phyloP scores from a whole-genome alignment of 2,329 filamentous ascomycete genomes.

The Exophiala sp. region DNA sequence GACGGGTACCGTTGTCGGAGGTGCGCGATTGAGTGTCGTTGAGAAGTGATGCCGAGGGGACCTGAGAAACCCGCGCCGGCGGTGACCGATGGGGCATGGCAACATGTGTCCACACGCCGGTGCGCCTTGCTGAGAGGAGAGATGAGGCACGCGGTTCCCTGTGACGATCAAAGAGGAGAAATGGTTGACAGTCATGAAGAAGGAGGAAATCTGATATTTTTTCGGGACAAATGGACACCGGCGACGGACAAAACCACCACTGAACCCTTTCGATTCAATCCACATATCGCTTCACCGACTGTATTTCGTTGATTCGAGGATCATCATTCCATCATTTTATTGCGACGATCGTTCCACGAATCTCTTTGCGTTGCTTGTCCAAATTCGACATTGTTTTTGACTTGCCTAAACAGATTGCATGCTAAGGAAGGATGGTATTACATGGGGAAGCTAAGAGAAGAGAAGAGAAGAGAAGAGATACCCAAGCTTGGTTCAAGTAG shows the following conservation, averaged over 20 bases:
- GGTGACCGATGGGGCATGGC: neutral
- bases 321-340: too few species aligned
- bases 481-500: neutral
- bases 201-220: slow-evolving; percentile 11
- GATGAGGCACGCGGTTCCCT: slow-evolving; percentile 4
- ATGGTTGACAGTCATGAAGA: slow-evolving; percentile 1
- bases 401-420: too few species aligned
- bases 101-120: neutral
- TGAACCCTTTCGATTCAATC: slow-evolving; percentile 8
- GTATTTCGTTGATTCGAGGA: too few species aligned
- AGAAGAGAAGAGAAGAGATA: neutral
- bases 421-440: neutral
- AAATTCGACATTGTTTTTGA: too few species aligned
- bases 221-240: slow-evolving; percentile 4
- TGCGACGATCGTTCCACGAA: too few species aligned
- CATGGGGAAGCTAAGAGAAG: neutral
- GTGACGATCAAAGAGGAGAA: slow-evolving; percentile 6
- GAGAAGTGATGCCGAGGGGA: neutral
- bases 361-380: too few species aligned
- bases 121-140: neutral
- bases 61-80: neutral
- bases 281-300: neutral
- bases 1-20: slow-evolving; percentile 5
- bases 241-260: slow-evolving; percentile 3
- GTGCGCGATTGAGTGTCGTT: neutral